phyloP scores from a whole-genome alignment of 139 green algal genomes.

The Yamagishiella unicocca region DNA sequence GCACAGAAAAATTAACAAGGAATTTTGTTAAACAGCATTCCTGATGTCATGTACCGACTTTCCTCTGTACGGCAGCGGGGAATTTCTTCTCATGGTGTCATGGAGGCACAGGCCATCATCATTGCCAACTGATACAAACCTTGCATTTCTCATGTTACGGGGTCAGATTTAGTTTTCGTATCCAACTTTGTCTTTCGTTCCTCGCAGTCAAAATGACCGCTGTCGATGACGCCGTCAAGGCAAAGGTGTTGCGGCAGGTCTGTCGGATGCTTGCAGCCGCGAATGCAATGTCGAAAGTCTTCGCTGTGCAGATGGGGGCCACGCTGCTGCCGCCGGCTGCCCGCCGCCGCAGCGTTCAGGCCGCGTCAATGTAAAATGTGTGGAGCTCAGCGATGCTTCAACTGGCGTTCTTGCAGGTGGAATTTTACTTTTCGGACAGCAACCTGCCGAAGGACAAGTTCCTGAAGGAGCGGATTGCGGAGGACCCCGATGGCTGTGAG shows the following conservation, averaged over 20 bases:
- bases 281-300: neutral
- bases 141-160: no score
- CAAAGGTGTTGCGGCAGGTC: constrained; percentile 55
- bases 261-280: neutral
- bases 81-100: no score
- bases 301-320: neutral
- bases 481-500: constrained; percentile 79
- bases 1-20: no score
- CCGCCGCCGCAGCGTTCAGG: neutral
- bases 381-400: neutral
- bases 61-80: no score
- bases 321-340: neutral
- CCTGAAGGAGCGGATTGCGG: constrained; percentile 74
- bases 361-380: neutral
- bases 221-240: constrained; percentile 24
- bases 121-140: no score
- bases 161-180: no score
- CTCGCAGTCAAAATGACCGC: constrained; percentile 23
- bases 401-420: constrained; percentile 74
- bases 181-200: no score
- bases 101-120: no score
- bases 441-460: constrained; percentile 93
- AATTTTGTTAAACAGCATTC: no score
- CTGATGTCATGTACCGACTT: no score
- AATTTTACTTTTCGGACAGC: constrained; percentile 96